These are phyloP conservation scores for Curvularia hawaiiensis DNA, from an alignment of 2,329 filamentous ascomycete species.

Conservation along the genomic window DNA sequence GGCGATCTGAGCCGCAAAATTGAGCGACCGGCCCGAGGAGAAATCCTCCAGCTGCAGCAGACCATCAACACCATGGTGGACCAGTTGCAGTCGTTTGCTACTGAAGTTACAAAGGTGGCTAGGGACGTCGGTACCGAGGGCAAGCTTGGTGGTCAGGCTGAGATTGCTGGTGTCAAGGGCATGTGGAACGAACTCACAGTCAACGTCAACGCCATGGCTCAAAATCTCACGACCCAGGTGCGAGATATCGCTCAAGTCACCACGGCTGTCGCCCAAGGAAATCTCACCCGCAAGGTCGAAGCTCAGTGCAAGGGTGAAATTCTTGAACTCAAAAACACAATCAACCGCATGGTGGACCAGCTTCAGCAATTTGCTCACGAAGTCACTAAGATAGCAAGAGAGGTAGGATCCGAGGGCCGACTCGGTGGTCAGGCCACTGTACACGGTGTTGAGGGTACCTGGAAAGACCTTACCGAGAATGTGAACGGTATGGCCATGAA, in stretches of 20 bases:
- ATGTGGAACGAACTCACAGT: constrained; percentile 70
- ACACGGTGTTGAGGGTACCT: constrained; percentile 59
- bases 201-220: constrained; percentile 60
- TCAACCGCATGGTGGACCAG: constrained; percentile 61
- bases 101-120: constrained; percentile 68
- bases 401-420: constrained; percentile 58
- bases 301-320: constrained; percentile 60
- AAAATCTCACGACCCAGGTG: constrained; percentile 59
- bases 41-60: constrained; percentile 93
- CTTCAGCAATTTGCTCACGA: constrained; percentile 59
- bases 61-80: constrained; percentile 77
- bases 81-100: constrained; percentile 68
- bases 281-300: constrained; percentile 58
- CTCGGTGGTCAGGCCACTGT: constrained; percentile 59
- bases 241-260: constrained; percentile 60
- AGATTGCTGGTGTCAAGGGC: constrained; percentile 68
- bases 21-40: constrained; percentile 87
- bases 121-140: constrained; percentile 69
- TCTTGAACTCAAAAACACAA: constrained; percentile 57
- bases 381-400: constrained; percentile 58
- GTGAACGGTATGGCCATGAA: constrained; percentile 61
- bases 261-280: constrained; percentile 58
- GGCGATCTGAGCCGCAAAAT: constrained; percentile 97
- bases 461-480: constrained; percentile 60
- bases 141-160: constrained; percentile 66